Percentiles rank a stretch among this genome's conserved stretches.
Evolutionary conservation across 768 basidiomycete genomes (phyloP).

Genomic region (Phaeolepiota aurea): DNA sequence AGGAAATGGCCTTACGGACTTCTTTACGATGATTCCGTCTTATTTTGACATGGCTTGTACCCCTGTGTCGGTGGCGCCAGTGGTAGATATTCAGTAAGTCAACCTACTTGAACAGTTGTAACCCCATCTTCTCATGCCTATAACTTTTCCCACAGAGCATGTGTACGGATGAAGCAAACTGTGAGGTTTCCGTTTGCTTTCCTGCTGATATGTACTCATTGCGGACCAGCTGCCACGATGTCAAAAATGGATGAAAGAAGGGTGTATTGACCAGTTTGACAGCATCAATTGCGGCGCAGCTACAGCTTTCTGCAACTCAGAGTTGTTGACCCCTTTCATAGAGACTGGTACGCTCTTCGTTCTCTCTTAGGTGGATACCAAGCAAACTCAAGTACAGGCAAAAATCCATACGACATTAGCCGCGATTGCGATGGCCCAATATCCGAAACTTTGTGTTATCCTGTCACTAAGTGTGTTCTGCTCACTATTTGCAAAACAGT

Average conservation of each 20-base stretch:
- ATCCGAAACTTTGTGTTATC: constrained; percentile 50
- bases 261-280: constrained; percentile 61
- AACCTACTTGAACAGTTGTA: constrained; percentile 11
- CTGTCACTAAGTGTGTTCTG: constrained; percentile 28
- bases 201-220: neutral
- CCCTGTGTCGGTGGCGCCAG: constrained; percentile 35
- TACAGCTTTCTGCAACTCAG: constrained; percentile 47
- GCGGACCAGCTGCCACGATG: constrained; percentile 61
- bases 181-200: constrained; percentile 33
- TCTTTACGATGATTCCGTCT: constrained; percentile 30
- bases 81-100: constrained; percentile 39
- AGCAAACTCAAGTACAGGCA: constrained; percentile 15
- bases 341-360: constrained; percentile 26
- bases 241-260: constrained; percentile 39
- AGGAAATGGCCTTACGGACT: constrained; percentile 62
- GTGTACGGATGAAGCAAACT: constrained; percentile 51
- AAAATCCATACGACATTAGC: constrained; percentile 67
- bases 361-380: neutral
- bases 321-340: constrained; percentile 33
- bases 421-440: constrained; percentile 45
- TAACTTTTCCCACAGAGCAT: constrained; percentile 27
- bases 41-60: constrained; percentile 50
- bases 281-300: constrained; percentile 59
- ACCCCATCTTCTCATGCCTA: constrained; percentile 17
- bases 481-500: neutral